phyloP scores from a whole-genome alignment of 495 filamentous ascomycete genomes.

The Bryoglossum gracile region DNA sequence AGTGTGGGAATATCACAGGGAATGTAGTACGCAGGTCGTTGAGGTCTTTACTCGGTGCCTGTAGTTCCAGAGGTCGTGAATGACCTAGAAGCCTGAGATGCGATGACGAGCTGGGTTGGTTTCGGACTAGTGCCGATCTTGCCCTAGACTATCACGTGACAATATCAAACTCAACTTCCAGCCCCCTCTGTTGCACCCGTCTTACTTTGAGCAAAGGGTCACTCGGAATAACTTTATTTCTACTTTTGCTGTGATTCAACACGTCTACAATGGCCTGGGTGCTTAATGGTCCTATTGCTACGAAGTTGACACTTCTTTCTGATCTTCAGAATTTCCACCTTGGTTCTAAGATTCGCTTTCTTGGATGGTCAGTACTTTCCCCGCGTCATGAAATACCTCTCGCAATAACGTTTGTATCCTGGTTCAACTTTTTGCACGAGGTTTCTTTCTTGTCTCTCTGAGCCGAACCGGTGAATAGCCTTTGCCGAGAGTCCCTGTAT shows the following conservation, averaged over 20 bases:
- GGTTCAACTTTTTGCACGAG: background rate
- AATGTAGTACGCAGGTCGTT: too few relatives aligned
- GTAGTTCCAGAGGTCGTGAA: background rate
- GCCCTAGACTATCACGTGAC: background rate
- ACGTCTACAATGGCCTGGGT: conserved; percentile 8
- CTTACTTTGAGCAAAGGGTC: too few relatives aligned
- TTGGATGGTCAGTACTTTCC: conserved; percentile 93
- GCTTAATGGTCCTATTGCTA: conserved; percentile 21
- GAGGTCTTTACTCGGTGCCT: background rate
- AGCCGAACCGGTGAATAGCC: too few relatives aligned
- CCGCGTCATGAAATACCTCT: too few relatives aligned
- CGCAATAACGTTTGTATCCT: background rate
- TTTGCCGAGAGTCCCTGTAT: too few relatives aligned
- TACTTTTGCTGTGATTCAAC: too few relatives aligned
- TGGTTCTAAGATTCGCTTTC: conserved; percentile 77
- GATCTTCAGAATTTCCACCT: conserved; percentile 25
- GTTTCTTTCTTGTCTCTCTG: background rate
- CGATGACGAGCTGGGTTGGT: conserved; percentile 16
- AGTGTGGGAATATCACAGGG: too few relatives aligned
- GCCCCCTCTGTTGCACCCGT: background rate
- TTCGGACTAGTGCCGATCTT: background rate
- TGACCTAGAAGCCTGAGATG: background rate
- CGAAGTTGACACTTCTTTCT: conserved; percentile 17
- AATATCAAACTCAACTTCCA: background rate
- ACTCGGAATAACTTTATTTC: too few relatives aligned